Conservation (phyloP, 352 stramenopile species). For the Plasmopara muralis region DNA sequence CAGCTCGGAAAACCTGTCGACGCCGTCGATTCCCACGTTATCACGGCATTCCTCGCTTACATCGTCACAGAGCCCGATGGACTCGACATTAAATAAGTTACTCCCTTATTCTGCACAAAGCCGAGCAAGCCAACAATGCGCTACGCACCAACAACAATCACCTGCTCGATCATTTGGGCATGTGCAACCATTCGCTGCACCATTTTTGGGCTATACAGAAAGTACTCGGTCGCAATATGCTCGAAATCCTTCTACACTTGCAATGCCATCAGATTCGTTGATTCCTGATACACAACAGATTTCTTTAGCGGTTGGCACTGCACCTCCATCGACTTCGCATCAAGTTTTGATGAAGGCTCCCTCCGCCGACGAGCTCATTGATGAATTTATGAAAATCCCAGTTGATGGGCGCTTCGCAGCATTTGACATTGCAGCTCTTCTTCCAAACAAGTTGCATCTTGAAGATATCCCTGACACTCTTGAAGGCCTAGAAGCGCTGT, state of each 20-base stretch:
- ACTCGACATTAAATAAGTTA: slow-evolving; percentile 10
- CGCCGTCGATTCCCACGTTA: slow-evolving; percentile 9
- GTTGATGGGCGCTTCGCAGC: slow-evolving; percentile 33
- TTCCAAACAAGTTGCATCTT: slow-evolving; percentile 38
- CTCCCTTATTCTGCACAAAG: slow-evolving; percentile 13
- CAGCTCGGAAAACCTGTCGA: slow-evolving; percentile 15
- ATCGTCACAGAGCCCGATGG: slow-evolving; percentile 36
- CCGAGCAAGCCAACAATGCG: slow-evolving; percentile 17
- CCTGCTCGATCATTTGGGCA: slow-evolving; percentile 28
- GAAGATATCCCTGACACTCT: slow-evolving; percentile 57
- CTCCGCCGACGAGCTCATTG: slow-evolving; percentile 45
- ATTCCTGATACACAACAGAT: neutral
- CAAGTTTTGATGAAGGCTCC: slow-evolving; percentile 22
- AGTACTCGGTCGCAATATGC: slow-evolving; percentile 39
- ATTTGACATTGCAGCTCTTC: slow-evolving; percentile 17
- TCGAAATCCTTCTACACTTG: slow-evolving; percentile 9
- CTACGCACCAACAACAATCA: slow-evolving; percentile 16
- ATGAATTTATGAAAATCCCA: slow-evolving; percentile 55
- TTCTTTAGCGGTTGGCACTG: too few species aligned
- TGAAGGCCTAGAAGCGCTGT: slow-evolving; percentile 44
- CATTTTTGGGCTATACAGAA: slow-evolving; percentile 61
- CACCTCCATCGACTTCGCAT: slow-evolving; percentile 14
- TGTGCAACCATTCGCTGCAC: slow-evolving; percentile 51
- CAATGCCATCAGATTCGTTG: too few species aligned
- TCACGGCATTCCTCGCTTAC: slow-evolving; percentile 19